A percentile compares a stretch with the other conserved stretches of the same genome.
Conservation (phyloP, 2,329 filamentous ascomycete species). For the Pseudogymnoascus sp. region DNA sequence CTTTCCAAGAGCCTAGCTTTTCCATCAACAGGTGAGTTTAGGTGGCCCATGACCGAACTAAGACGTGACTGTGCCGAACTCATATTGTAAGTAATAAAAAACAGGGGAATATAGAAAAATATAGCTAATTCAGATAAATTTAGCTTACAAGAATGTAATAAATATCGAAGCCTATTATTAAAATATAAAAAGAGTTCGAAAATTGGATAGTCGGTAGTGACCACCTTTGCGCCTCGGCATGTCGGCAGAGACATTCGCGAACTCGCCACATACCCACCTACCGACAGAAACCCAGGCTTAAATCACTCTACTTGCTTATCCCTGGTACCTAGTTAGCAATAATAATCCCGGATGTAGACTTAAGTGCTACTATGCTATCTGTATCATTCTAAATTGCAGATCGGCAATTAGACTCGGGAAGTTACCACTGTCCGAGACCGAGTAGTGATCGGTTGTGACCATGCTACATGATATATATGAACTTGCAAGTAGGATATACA, state of each 20-base stretch:
- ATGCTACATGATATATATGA: background rate
- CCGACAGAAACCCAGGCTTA: background rate
- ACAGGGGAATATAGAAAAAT: background rate
- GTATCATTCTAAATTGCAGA: background rate
- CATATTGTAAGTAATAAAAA: slow-evolving; percentile 15
- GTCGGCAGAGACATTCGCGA: background rate
- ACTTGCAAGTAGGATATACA: background rate
- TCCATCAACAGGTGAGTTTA: slow-evolving; percentile 37
- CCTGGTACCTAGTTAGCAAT: background rate
- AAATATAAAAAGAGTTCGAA: background rate
- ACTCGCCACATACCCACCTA: background rate
- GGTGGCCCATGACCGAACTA: slow-evolving; percentile 32
- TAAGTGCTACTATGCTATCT: background rate
- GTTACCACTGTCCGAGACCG: background rate
- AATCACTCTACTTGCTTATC: background rate
- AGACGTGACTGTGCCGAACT: slow-evolving; percentile 19
- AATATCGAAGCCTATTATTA: background rate
- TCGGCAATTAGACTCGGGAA: background rate
- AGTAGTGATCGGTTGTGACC: background rate
- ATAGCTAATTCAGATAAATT: background rate
- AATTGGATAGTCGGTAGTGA: background rate
- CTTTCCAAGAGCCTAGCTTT: slow-evolving; percentile 57
- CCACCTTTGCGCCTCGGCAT: background rate
- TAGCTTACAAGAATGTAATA: background rate
- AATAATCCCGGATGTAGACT: background rate